Base-by-base conservation (phyloP, 1,284 basidiomycete species). In the Trametes sp. region DNA sequence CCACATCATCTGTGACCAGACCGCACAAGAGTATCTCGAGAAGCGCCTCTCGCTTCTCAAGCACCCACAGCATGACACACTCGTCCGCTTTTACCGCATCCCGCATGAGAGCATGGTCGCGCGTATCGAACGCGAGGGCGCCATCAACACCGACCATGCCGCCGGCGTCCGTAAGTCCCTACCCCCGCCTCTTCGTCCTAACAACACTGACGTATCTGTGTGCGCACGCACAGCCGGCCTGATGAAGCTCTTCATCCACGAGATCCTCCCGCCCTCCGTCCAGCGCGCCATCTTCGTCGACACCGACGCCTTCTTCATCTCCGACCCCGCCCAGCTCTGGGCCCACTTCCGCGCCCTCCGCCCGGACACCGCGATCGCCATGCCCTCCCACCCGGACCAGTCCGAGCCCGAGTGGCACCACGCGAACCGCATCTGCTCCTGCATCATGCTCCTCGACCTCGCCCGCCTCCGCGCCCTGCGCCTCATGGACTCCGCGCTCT, bases 361-460 rank as follows among this genome's bases (percentile, higher is more conserved):
- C 16, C 70, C 78, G 24, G 63, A 70, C 6, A 77, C 77, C 46
- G 77, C 80, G 31, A 71, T 83, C 61, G 74, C 77, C 45, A 80
- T 83, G 77, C 78, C 79, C 8, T 78, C 74, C 54, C 82, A 84
- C 64, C 77, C 78, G 4, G 80, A 83, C 55, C 76, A 80, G 67
- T 28, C 68, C 61, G 64, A 75, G 2, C 72, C 74, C 11, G 72
- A 79, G 49, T 83, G 81, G 82, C 73, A 80, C 63, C 52, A 82
- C 64, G 81, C 81, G 24, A 81, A 80, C 38, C 73, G 74, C 38
- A 84, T 84, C 61, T 84, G 82, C 72, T 82, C 81, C 35, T 84
- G 82, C 68, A 76, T 84, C 66, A 84, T 84, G 81, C 74, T 84
- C 21, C 77, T 84, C 63, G 73, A 83, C 68, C 74, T 84, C 21